phyloP scores from a whole-genome alignment of 441 rosid species.

The Lepidium campestre region DNA sequence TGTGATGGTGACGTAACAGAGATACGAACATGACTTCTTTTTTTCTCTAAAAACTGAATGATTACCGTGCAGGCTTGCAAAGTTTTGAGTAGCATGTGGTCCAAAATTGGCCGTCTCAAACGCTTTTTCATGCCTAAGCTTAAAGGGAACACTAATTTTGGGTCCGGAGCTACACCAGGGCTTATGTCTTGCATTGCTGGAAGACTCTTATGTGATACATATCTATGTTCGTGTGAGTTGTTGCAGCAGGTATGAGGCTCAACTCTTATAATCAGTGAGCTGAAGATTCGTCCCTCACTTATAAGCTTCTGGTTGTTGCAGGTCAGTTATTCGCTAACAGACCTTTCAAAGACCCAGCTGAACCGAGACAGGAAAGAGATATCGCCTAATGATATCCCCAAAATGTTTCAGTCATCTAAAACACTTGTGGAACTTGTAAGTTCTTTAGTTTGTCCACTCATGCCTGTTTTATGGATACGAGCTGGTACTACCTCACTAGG shows the following conservation, averaged over 20 bases:
- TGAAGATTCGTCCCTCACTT: slow-evolving; percentile 28
- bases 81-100: slow-evolving; percentile 91
- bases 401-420: slow-evolving; percentile 77
- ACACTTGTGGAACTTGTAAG: slow-evolving; percentile 85
- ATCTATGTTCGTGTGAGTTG: slow-evolving; percentile 81
- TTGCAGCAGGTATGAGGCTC: slow-evolving; percentile 64
- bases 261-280: slow-evolving; percentile 3
- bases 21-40: neutral
- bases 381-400: slow-evolving; percentile 66
- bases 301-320: slow-evolving; percentile 36
- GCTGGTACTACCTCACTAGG: neutral
- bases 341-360: slow-evolving; percentile 84
- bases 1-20: neutral
- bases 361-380: slow-evolving; percentile 87
- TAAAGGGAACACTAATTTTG: slow-evolving; percentile 67
- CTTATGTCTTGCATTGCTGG: slow-evolving; percentile 94
- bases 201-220: slow-evolving; percentile 88
- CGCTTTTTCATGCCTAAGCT: slow-evolving; percentile 92
- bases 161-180: slow-evolving; percentile 93
- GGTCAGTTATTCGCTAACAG: slow-evolving; percentile 97
- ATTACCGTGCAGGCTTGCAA: slow-evolving; percentile 60
- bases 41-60: neutral
- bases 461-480: slow-evolving; percentile 6
- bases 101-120: slow-evolving; percentile 94
- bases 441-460: slow-evolving; percentile 22